Evolutionary conservation across 768 basidiomycete species (phyloP).

Genomic region (Exsudoporus frostii): DNA sequence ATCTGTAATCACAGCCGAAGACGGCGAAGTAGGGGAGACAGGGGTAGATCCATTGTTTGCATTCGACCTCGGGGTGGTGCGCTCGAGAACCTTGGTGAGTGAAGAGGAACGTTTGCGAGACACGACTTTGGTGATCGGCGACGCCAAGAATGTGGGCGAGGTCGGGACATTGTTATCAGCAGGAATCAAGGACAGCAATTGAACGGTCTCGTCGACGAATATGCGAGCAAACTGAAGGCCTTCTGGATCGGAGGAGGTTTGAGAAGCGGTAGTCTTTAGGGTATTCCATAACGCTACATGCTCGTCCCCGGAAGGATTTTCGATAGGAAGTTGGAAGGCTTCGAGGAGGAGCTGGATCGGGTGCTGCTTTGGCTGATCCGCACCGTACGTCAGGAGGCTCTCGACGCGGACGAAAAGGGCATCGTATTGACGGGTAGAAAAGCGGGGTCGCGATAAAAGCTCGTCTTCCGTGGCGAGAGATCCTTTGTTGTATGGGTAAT

Average conservation of each 20-base stretch:
- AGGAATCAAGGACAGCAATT: constrained; percentile 48
- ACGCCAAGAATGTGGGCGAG: constrained; percentile 24
- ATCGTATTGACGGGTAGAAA: constrained; percentile 61
- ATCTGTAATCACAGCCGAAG: constrained; percentile 38
- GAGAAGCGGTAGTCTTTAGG: constrained; percentile 43
- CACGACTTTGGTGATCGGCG: constrained; percentile 36
- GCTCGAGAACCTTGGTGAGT: constrained; percentile 28
- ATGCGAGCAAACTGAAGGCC: constrained; percentile 46
- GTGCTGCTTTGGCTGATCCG: constrained; percentile 42
- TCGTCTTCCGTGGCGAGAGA: constrained; percentile 33
- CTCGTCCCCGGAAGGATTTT: constrained; percentile 35
- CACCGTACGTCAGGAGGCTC: constrained; percentile 42
- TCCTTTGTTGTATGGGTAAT: constrained; percentile 57
- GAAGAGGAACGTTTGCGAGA: constrained; percentile 34
- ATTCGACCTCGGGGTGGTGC: constrained; percentile 1
- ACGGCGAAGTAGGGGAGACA: constrained; percentile 28
- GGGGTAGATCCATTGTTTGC: constrained; percentile 22
- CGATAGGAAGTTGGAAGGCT: constrained; percentile 47
- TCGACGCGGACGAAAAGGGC: constrained; percentile 69
- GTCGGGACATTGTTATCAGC: constrained; percentile 34
- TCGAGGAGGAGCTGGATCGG: constrained; percentile 61
- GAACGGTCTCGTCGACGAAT: constrained; percentile 68
- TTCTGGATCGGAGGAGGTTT: constrained; percentile 24
- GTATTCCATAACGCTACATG: constrained; percentile 50
- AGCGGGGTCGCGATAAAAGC: constrained; percentile 60